These are phyloP conservation scores for Diaporthe helianthi DNA, from an alignment of 2,329 filamentous ascomycete genomes.

Conservation along the genomic window DNA sequence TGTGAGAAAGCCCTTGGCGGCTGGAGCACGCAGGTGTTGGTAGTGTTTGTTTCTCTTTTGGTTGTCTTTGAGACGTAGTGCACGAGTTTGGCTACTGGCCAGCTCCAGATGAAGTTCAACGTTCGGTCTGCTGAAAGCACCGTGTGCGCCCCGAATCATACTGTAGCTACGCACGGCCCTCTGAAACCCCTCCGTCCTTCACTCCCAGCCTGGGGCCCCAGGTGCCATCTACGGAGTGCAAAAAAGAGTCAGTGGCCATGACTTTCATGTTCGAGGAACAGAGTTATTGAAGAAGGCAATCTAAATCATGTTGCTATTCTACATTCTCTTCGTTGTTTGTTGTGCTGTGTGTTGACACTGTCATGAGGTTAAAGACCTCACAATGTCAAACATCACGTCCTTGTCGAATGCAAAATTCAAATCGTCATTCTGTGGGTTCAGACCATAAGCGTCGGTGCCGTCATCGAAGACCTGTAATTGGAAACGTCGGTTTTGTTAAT, in stretches of 20 bases:
- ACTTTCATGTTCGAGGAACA: not conserved
- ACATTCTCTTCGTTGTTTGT: not conserved
- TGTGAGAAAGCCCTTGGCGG: not conserved
- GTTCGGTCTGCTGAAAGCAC: not conserved
- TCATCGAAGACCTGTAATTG: not conserved
- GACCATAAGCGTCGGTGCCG: not conserved
- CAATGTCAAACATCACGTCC: not conserved
- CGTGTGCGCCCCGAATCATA: not conserved
- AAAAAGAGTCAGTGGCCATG: not conserved
- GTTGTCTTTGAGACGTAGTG: conserved; percentile 1
- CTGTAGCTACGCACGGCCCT: not conserved
- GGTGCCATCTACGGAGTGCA: not conserved
- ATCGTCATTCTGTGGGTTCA: not conserved
- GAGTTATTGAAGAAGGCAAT: accelerated
- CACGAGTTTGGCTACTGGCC: not conserved
- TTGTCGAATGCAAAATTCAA: conserved; percentile 18
- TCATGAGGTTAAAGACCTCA: not conserved
- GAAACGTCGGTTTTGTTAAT: not conserved
- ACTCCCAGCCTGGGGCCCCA: no score
- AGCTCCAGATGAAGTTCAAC: not conserved
- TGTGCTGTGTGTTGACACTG: no score
- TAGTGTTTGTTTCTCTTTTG: no score
- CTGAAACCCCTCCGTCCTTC: not conserved
- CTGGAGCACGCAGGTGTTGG: not conserved
- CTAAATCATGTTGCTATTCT: not conserved